These are phyloP conservation scores for Ilyonectria robusta DNA, from an alignment of 2,329 filamentous ascomycete species.

Conservation along the genomic window DNA sequence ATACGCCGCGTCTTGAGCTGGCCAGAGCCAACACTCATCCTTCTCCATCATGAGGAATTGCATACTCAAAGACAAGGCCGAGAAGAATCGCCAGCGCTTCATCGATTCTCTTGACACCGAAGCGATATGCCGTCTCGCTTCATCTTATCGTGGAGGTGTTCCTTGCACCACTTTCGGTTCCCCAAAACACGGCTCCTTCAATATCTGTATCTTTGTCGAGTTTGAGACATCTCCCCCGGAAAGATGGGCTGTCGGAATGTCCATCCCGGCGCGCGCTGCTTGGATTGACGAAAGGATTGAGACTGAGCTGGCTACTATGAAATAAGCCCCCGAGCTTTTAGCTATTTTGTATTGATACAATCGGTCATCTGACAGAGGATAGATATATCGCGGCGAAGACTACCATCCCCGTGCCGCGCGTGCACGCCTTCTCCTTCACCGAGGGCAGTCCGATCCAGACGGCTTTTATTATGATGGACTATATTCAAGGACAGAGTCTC, in stretches of 20 bases:
- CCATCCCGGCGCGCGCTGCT: not conserved
- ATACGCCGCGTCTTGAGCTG: too few species aligned
- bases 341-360: too few species aligned
- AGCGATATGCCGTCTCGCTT: slow-evolving; percentile 3
- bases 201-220: slow-evolving; percentile 14
- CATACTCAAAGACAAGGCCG: slow-evolving; percentile 6
- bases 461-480: slow-evolving; percentile 17
- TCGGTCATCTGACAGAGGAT: too few species aligned
- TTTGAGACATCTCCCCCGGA: not conserved
- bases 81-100: slow-evolving; percentile 1
- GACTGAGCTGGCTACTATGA: slow-evolving; percentile 13
- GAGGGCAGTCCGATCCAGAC: not conserved
- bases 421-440: slow-evolving; percentile 13
- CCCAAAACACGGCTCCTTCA: slow-evolving; percentile 10
- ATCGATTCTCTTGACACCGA: slow-evolving; percentile 4
- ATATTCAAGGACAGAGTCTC: slow-evolving; percentile 6
- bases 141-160: not conserved
- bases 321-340: not conserved
- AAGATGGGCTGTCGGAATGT: slow-evolving; percentile 6
- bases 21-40: too few species aligned
- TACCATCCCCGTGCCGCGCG: slow-evolving; percentile 8
- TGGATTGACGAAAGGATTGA: slow-evolving; percentile 14
- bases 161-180: slow-evolving; percentile 1
- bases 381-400: slow-evolving; percentile 13
- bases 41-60: not conserved